These are phyloP conservation scores for Neckera pumila DNA, from an alignment of 225 moss, liverwort and hornwort genomes.

Conservation along the genomic window DNA sequence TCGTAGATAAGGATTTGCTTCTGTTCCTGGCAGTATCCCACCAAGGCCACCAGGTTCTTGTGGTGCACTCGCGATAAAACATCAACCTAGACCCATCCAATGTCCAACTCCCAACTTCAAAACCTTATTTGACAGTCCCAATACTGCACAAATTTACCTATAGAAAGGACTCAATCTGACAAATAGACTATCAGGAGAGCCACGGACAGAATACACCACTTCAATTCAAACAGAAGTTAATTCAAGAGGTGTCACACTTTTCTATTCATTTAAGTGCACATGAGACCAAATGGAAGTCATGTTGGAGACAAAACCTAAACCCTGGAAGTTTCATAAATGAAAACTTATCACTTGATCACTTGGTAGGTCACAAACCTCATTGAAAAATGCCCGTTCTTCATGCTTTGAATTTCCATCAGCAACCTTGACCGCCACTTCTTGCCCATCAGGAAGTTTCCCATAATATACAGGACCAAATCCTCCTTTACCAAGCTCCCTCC, in stretches of 20 bases:
- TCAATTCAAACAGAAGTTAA: background rate
- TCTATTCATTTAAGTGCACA: no score
- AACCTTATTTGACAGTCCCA: background rate
- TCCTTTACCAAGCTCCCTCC: slow-evolving; percentile 6
- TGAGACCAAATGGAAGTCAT: background rate
- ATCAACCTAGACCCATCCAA: slow-evolving; percentile 9
- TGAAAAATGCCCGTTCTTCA: slow-evolving; percentile 18
- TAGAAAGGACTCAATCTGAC: background rate
- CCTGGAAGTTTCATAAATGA: no score
- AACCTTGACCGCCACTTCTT: slow-evolving; percentile 45
- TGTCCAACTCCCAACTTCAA: background rate
- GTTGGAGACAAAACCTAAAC: background rate
- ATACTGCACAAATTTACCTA: background rate
- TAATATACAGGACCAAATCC: slow-evolving; percentile 1
- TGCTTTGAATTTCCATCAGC: background rate
- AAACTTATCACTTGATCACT: no score
- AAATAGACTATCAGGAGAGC: no score
- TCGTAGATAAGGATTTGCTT: slow-evolving; percentile 58
- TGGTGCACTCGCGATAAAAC: slow-evolving; percentile 58
- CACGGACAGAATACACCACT: no score
- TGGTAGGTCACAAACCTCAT: slow-evolving; percentile 3
- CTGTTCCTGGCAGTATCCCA: slow-evolving; percentile 44
- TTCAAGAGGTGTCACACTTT: background rate
- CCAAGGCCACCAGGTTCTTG: slow-evolving; percentile 38
- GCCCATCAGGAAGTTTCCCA: slow-evolving; percentile 14